These are phyloP conservation scores for Lycium barbarum DNA, from an alignment of 257 asterid species.

Conservation along the genomic window DNA sequence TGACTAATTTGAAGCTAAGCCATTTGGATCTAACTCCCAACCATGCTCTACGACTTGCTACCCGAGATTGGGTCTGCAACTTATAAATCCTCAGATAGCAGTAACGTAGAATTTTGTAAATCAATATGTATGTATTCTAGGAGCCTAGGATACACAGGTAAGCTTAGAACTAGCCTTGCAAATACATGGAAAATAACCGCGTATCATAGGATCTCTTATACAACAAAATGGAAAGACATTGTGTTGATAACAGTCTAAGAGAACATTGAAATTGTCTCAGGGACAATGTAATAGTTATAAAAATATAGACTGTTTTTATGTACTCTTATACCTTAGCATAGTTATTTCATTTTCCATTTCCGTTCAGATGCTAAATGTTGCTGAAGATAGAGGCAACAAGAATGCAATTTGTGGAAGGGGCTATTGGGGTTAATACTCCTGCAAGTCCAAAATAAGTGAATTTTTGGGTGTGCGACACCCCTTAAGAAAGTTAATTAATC, in stretches of 20 bases:
- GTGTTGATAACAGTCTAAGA: background rate
- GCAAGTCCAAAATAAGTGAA: no score
- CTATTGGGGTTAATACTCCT: background rate
- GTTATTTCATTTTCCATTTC: background rate
- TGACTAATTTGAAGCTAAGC: conserved; percentile 75
- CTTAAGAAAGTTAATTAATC: no score
- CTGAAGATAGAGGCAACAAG: background rate
- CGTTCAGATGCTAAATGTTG: background rate
- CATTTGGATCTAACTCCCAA: conserved; percentile 70
- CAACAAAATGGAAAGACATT: background rate
- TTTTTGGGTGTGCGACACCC: no score
- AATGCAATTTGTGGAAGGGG: background rate
- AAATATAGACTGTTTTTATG: background rate
- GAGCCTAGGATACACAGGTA: conserved; percentile 26
- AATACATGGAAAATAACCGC: background rate
- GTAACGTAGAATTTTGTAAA: background rate
- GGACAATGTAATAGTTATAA: background rate
- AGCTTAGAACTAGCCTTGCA: background rate
- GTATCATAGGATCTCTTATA: background rate
- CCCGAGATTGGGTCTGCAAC: conserved; percentile 80
- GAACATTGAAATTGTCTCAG: background rate
- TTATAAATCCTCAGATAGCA: conserved; percentile 31
- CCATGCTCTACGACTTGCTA: conserved; percentile 61
- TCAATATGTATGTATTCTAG: background rate
- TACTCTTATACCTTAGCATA: background rate